phyloP scores from a whole-genome alignment of 192 early-diverging fungal species.

The Entomortierella parvispora region DNA sequence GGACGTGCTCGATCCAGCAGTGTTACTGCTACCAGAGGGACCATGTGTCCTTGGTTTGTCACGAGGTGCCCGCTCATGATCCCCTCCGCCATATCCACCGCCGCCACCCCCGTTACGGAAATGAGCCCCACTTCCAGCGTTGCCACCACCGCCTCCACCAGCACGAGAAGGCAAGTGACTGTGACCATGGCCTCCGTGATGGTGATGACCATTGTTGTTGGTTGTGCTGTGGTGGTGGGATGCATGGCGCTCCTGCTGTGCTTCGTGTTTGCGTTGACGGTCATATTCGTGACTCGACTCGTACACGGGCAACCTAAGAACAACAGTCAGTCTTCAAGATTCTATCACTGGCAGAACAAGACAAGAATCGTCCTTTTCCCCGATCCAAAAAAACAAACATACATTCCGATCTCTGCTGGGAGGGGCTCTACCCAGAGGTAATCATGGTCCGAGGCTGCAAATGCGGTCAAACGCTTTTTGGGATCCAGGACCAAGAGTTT shows the following conservation, averaged over 20 bases:
- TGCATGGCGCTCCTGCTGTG: conserved; percentile 34
- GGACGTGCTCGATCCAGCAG: not conserved
- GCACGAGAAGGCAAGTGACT: conserved; percentile 11
- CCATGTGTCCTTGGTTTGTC: conserved; percentile 29
- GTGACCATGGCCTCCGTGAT: conserved; percentile 19
- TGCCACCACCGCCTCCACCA: conserved; percentile 5
- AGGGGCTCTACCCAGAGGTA: conserved; percentile 82
- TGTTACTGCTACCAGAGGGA: not conserved
- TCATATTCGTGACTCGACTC: conserved; percentile 86
- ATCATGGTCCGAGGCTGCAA: conserved; percentile 80
- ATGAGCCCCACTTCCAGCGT: conserved; percentile 10
- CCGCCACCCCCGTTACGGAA: conserved; percentile 9
- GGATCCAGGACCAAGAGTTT: conserved; percentile 84
- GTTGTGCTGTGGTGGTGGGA: conserved; percentile 13
- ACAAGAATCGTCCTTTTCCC: not conserved
- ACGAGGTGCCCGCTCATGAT: conserved; percentile 28
- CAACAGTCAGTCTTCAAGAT: not conserved
- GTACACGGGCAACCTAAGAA: conserved; percentile 70
- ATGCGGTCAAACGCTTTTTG: conserved; percentile 74
- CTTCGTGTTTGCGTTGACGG: conserved; percentile 58
- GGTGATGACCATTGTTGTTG: conserved; percentile 16
- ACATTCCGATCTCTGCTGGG: conserved; percentile 75
- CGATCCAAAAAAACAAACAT: conserved; percentile 21
- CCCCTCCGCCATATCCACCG: conserved; percentile 3
- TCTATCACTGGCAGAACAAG: not conserved